phyloP scores from a whole-genome alignment of 176 grass and related monocot genomes.

The Aegilops speltoides region DNA sequence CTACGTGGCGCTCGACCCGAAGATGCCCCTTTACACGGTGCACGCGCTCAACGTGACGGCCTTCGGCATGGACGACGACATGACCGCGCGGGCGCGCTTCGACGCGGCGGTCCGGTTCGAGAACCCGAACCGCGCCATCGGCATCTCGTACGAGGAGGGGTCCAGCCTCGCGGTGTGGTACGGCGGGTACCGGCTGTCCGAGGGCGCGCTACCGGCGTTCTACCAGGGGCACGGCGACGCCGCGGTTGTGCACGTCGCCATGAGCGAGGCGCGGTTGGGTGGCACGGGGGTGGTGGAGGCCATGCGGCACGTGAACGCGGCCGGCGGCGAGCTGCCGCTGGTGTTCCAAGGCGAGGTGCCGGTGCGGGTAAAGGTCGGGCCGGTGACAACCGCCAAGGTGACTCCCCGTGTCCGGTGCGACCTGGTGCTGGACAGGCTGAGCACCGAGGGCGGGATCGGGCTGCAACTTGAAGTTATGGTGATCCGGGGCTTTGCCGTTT shows the following conservation, averaged over 20 bases:
- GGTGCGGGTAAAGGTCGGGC: constrained; percentile 32
- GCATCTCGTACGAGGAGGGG: constrained; percentile 37
- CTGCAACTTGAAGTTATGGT: constrained; percentile 52
- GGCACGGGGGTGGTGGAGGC: constrained; percentile 34
- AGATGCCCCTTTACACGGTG: constrained; percentile 43
- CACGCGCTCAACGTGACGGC: constrained; percentile 19
- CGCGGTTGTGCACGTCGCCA: constrained; percentile 29
- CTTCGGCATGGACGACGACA: constrained; percentile 27
- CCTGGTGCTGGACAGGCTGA: constrained; percentile 45
- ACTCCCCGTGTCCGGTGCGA: constrained; percentile 34
- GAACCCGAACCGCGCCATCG: constrained; percentile 53
- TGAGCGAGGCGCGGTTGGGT: constrained; percentile 30
- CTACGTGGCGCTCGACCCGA: constrained; percentile 43
- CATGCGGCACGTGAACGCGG: constrained; percentile 14
- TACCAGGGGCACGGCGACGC: constrained; percentile 47
- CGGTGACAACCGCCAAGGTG: constrained; percentile 24
- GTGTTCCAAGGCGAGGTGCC: constrained; percentile 46
- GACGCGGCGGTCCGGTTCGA: constrained; percentile 35
- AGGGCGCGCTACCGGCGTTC: constrained; percentile 40
- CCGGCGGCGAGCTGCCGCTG: constrained; percentile 32
- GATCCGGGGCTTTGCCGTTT: background rate
- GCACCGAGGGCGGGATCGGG: constrained; percentile 7
- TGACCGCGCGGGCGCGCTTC: constrained; percentile 38
- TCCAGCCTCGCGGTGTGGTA: constrained; percentile 40
- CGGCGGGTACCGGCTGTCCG: constrained; percentile 18